Conservation (phyloP, 306 rosid genomes). For the Vicia faba region DNA sequence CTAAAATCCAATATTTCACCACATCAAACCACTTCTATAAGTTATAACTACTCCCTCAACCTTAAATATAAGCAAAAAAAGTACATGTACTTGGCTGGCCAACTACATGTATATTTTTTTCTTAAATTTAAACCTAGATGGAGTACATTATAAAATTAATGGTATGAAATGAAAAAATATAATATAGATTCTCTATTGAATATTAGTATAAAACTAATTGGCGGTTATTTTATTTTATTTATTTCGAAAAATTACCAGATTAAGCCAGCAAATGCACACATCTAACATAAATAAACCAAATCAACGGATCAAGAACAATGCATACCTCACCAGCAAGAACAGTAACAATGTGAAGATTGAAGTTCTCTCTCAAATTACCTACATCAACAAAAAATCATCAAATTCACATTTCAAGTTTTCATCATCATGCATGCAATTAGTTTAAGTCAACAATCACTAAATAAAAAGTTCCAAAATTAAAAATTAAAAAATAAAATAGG, state of each 20-base stretch:
- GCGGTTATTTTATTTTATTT: background rate
- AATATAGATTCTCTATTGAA: background rate
- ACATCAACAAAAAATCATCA: constrained; percentile 30
- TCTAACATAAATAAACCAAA: background rate
- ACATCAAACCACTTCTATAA: background rate
- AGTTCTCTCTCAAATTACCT: constrained; percentile 77
- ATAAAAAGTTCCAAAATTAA: background rate
- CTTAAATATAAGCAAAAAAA: background rate
- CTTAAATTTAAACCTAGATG: background rate
- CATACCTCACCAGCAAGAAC: constrained; percentile 81
- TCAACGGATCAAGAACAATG: constrained; percentile 29
- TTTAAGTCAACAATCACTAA: background rate
- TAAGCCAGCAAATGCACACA: constrained; percentile 1
- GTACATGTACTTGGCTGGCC: background rate
- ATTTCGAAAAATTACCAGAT: too few relatives aligned
- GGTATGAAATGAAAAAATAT: background rate
- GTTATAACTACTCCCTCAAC: background rate
- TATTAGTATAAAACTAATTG: background rate
- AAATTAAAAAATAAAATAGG: background rate
- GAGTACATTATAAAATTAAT: background rate
- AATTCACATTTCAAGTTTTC: constrained; percentile 11
- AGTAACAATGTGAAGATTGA: constrained; percentile 66
- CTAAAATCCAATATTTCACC: background rate
- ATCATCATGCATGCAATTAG: background rate
- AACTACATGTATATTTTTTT: background rate